Conservation (phyloP, 768 basidiomycete species). For the Boletus coccyginus region DNA sequence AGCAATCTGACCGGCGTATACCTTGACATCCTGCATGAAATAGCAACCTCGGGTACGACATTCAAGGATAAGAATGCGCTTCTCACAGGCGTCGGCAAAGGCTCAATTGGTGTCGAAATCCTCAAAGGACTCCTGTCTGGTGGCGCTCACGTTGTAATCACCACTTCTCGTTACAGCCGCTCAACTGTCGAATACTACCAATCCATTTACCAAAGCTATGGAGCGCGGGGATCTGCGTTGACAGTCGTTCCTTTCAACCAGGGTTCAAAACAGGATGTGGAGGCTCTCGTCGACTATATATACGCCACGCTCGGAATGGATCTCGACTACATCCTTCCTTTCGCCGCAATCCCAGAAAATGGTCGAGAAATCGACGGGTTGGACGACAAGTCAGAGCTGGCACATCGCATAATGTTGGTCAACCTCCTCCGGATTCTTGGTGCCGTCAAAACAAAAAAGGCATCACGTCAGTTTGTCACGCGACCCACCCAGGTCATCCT, state of each 20-base stretch:
- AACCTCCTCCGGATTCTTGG: conserved; percentile 95
- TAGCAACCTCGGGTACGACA: conserved; percentile 96
- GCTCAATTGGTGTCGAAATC: conserved; percentile 96
- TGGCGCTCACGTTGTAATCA: conserved; percentile 95
- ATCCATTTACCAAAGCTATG: conserved; percentile 92
- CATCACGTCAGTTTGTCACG: conserved; percentile 93
- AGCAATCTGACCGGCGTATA: conserved; percentile 95
- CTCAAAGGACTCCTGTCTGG: conserved; percentile 95
- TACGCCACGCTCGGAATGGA: conserved; percentile 94
- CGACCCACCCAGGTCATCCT: conserved; percentile 98
- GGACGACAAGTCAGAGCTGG: conserved; percentile 96
- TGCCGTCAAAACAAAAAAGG: conserved; percentile 98
- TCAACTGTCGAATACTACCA: conserved; percentile 98
- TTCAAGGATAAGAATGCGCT: conserved; percentile 99
- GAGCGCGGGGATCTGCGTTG: conserved; percentile 92
- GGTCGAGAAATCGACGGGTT: conserved; percentile 97
- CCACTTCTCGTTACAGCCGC: conserved; percentile 96
- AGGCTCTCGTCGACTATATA: conserved; percentile 97
- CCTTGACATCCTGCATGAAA: conserved; percentile 95
- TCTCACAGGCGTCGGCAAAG: conserved; percentile 96
- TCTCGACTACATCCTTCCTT: conserved; percentile 97
- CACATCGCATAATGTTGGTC: conserved; percentile 98
- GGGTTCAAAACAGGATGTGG: conserved; percentile 97
- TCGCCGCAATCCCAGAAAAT: conserved; percentile 98
- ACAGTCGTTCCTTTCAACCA: conserved; percentile 99